phyloP scores from a whole-genome alignment of 495 filamentous ascomycete genomes.

The Tuber aestivum region DNA sequence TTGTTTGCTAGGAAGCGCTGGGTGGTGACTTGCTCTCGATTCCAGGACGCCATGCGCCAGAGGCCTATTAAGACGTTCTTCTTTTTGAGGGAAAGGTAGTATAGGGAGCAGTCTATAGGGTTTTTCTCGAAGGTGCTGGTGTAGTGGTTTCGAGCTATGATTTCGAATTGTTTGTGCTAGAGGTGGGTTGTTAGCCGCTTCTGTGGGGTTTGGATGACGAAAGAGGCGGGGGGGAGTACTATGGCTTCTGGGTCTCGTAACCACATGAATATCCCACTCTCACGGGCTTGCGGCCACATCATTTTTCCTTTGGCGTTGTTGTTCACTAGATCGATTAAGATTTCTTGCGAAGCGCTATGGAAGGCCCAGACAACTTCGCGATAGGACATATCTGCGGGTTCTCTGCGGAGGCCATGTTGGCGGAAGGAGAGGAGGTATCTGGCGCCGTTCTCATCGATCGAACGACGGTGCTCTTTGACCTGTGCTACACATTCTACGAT shows the following conservation, averaged over 20 bases:
- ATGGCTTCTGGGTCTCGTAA: conserved; percentile 63
- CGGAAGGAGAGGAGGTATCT: conserved; percentile 85
- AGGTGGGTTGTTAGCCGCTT: conserved; percentile 16
- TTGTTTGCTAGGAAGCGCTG: conserved; percentile 73
- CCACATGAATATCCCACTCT: conserved; percentile 95
- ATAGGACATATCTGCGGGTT: conserved; percentile 71
- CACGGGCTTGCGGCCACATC: conserved; percentile 75
- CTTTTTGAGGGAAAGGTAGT: conserved; percentile 85
- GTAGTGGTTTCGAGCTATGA: conserved; percentile 87
- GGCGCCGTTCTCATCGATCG: conserved; percentile 90
- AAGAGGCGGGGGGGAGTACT: not conserved
- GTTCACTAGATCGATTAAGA: conserved; percentile 80
- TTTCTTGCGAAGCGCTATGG: conserved; percentile 87
- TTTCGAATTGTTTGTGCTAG: conserved; percentile 72
- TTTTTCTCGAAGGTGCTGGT: conserved; percentile 80
- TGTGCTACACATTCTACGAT: conserved; percentile 83
- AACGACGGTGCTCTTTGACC: conserved; percentile 81
- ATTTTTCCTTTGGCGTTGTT: conserved; percentile 69
- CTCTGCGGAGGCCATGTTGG: conserved; percentile 63
- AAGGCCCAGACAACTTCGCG: conserved; percentile 93
- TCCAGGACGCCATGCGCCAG: conserved; percentile 93
- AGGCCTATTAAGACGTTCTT: conserved; percentile 86
- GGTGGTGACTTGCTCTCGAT: conserved; percentile 75
- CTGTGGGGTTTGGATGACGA: not conserved
- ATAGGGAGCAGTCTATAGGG: conserved; percentile 87